A percentile compares a stretch with the other conserved stretches of the same genome.
These are phyloP conservation scores for Rosa hybrid DNA, from an alignment of 331 rosid species.

Conservation along the genomic window DNA sequence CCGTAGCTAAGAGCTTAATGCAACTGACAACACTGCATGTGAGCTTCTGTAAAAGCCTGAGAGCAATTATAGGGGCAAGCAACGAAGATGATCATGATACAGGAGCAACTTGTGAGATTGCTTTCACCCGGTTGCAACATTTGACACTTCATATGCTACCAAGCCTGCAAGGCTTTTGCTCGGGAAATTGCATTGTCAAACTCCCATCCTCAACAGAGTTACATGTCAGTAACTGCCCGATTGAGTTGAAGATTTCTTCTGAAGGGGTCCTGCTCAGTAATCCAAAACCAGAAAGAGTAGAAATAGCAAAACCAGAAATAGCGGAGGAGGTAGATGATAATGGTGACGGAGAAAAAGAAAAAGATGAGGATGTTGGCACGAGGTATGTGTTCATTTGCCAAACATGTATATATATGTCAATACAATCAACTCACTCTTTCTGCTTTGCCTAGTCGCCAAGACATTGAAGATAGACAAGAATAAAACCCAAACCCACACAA, in stretches of 20 bases:
- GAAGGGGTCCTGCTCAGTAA: neutral
- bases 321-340: neutral
- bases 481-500: too few relatives aligned
- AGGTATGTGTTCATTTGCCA: too few relatives aligned
- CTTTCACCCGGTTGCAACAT: neutral
- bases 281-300: too few relatives aligned
- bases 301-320: neutral
- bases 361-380: too few relatives aligned
- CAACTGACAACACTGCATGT: neutral
- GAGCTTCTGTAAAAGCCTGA: rapidly evolving
- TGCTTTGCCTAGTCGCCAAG: too few relatives aligned
- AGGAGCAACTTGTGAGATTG: neutral
- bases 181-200: neutral
- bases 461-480: too few relatives aligned
- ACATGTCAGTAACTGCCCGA: rapidly evolving
- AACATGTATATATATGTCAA: too few relatives aligned
- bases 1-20: neutral
- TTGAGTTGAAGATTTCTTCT: neutral
- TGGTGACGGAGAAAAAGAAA: too few relatives aligned
- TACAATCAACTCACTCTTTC: too few relatives aligned
- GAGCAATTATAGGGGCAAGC: neutral
- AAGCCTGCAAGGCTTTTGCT: neutral
- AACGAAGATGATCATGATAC: neutral
- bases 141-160: rapidly evolving
- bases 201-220: neutral